These are phyloP conservation scores for Imleria badia DNA, from an alignment of 768 basidiomycete genomes.

Conservation along the genomic window DNA sequence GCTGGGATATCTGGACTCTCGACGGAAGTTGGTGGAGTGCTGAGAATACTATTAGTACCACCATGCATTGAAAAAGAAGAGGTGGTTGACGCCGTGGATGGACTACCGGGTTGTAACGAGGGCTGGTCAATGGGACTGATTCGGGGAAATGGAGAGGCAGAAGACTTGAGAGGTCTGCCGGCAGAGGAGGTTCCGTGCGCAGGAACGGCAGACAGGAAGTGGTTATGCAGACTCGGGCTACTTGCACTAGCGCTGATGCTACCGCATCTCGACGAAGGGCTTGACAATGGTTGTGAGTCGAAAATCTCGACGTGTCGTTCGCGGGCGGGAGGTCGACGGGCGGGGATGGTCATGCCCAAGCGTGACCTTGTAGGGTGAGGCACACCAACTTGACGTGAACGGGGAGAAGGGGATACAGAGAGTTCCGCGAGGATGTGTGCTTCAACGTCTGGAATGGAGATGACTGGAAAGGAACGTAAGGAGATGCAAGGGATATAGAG, in stretches of 20 bases:
- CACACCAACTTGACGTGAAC: slow-evolving; percentile 78
- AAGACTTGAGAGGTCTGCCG: slow-evolving; percentile 27
- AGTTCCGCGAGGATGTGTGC: slow-evolving; percentile 70
- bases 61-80: slow-evolving; percentile 48
- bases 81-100: slow-evolving; percentile 30
- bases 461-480: slow-evolving; percentile 47
- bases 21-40: slow-evolving; percentile 58
- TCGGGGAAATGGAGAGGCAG: slow-evolving; percentile 4
- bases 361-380: slow-evolving; percentile 67
- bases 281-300: slow-evolving; percentile 75
- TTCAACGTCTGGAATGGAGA: slow-evolving; percentile 81
- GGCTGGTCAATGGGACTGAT: slow-evolving; percentile 4
- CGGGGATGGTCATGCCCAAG: slow-evolving; percentile 60
- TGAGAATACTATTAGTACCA: slow-evolving; percentile 36
- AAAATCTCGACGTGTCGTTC: slow-evolving; percentile 78
- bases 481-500: slow-evolving; percentile 19
- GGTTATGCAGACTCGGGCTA: slow-evolving; percentile 17
- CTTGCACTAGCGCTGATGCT: slow-evolving; percentile 33
- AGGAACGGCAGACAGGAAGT: slow-evolving; percentile 12
- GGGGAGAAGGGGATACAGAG: slow-evolving; percentile 64
- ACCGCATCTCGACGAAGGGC: slow-evolving; percentile 40
- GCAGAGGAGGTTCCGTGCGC: slow-evolving; percentile 7
- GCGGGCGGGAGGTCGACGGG: slow-evolving; percentile 43
- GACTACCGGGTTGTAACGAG: slow-evolving; percentile 37
- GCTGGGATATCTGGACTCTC: slow-evolving; percentile 40